Evolutionary conservation across 139 green algal species (phyloP), one percentile per base, ranked within the genome.

Genomic region (Coelastrella sp.): DNA sequence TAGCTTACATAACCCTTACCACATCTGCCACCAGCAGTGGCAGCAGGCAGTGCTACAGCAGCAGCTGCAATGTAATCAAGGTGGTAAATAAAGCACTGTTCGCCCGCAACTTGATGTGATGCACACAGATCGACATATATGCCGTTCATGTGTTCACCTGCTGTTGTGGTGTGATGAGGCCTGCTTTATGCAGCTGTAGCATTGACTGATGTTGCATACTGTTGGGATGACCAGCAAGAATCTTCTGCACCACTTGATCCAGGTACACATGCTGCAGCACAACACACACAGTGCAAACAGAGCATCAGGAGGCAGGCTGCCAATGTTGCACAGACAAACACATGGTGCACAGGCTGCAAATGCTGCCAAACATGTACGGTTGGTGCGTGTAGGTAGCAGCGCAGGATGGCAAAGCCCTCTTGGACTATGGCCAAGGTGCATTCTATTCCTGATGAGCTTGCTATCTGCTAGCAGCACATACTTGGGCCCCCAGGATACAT

Each of bases 231-330:
- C 80, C 22, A 16, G 59, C 20, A 22, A 86, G 80, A 10, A 86
- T 4, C 80, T 59, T 74, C 11, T 23, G 19, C 59, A 86, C 80
- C 6, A 75, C 80, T 22, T 11, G 7, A 5, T 86, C 60, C 4
- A 74, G 80, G 60, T 86, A 86, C 20, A 86, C 59, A 65, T 74
- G 20, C 80, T 86, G 80, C 80, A 86, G 3, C 32, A 57, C n/a
- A n/a, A 32, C 60, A 86, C 17, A 71, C 80, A 86, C 7, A 13
- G n/a, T 14, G 20, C 76, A 64, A 16, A 83, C 77, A 83, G 20
- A 3, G 6, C 11, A 68, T 11, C 54, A 83, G 22, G 56, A 57
- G 56, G 76, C 76, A 17, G 54, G 17, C 73, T 54, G 73, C 73
- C 32, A 47, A 47, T 32, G 19, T 78, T 10, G 73, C 19, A 32